Conservation (phyloP, 2,329 filamentous ascomycete genomes). For the Dichotomopilus funicola region DNA sequence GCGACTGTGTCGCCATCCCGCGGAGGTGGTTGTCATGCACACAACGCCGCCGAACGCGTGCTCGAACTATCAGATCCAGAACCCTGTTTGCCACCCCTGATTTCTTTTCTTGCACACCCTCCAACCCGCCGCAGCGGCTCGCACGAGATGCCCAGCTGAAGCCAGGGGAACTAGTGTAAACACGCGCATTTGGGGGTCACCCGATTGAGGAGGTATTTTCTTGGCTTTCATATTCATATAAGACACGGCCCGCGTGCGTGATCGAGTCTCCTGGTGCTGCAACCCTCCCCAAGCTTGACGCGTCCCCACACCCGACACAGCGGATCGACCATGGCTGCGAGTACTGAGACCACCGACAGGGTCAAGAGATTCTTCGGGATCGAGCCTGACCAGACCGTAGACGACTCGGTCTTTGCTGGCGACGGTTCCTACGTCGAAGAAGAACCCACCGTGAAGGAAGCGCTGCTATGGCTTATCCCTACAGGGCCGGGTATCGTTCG, state of each 20-base stretch:
- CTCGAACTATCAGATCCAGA: conserved; percentile 6
- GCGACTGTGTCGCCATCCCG: conserved; percentile 13
- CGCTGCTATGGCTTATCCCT: conserved; percentile 15
- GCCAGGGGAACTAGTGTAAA: neutral
- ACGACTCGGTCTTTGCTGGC: conserved; percentile 17
- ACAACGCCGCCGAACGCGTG: conserved; percentile 6
- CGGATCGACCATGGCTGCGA: conserved; percentile 15
- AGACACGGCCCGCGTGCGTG: neutral
- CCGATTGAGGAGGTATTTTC: neutral
- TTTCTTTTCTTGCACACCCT: neutral
- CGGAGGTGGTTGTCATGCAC: conserved; percentile 1
- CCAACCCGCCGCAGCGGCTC: neutral
- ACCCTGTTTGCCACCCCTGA: conserved; percentile 3
- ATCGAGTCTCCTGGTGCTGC: neutral
- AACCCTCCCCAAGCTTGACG: neutral
- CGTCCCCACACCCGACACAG: neutral
- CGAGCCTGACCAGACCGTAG: conserved; percentile 16
- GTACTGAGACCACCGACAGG: conserved; percentile 11
- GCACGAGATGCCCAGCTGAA: conserved; percentile 6
- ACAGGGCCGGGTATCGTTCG: conserved; percentile 10
- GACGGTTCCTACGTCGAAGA: conserved; percentile 21
- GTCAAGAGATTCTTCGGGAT: conserved; percentile 23
- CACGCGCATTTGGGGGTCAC: conserved; percentile 1
- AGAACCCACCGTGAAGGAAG: conserved; percentile 19
- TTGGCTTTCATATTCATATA: conserved; percentile 1